Evolutionary conservation across 2,329 filamentous ascomycete species (phyloP), one percentile per base, ranked within the genome.

Genomic region (Capronia americana): DNA sequence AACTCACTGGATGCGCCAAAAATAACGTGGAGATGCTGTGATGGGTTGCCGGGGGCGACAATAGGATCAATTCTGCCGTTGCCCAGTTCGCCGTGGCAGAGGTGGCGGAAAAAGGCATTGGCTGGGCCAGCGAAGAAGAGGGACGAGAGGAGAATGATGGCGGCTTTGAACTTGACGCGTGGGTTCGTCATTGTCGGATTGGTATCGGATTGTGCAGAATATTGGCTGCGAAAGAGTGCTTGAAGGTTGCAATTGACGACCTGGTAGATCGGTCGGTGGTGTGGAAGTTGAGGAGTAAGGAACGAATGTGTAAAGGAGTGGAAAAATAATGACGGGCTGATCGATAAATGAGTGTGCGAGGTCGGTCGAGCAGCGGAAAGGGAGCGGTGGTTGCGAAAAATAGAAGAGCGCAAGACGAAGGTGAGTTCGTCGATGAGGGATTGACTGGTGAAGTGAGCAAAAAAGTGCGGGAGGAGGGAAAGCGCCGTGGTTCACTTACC

Each of bases 51-150:
- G 2, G 85, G 85, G 65, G 87, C 84, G 63, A 95, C 83, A 63
- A 97, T 83, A 20, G 92, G 92, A 75, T 97, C 92, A 48, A 96
- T 82, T 64, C 92, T 87, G 57, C 87, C 90, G 64, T 92, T 77
- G 69, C 88, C 91, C 70, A 88, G 83, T 55, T 86, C 85, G 63
- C 88, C 88, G 72, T 87, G 90, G 79, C 92, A 97, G 73, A 92
- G 90, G 85, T 97, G 91, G 76, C 93, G 92, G 92, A 92, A 97
- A 79, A 97, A 97, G 66, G 90, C 93, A 72, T 85, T 53, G 20
- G 50, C 48, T 3, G 69, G 69, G 17, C 48, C 20, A 26, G 20
- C 12, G 24, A 59, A 34, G 58, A 63, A 30, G 54, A 63, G 41
- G 34, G 66, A 46, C 4, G 57, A 41, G 23, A 62, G 51, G 26